Evolutionary conservation across 1,284 basidiomycete genomes (phyloP), one percentile per base, ranked within the genome.

Genomic region (Ustilago hordei): DNA sequence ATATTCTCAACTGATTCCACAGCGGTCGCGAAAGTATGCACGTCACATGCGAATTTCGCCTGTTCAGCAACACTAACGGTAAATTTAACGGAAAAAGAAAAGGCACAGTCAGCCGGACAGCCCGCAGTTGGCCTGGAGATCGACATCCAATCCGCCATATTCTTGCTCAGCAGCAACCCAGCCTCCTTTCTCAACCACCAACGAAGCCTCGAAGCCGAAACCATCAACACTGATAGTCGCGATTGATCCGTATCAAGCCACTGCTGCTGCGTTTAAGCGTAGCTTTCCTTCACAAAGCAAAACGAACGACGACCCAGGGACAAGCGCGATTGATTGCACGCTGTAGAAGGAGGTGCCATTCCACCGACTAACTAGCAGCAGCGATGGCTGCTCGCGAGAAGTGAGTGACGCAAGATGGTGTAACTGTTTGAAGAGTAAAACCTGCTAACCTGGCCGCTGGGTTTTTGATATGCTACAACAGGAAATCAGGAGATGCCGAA

Each of bases 381-480:
- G 53, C 32, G 8, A 72, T 72, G 69, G 65, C 69, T 55, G 69
- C 69, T 56, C 69, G 69, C 45, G 64, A 72, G 23, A 63, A 60
- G 67, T 69, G 32, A 32, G 67, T 69, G 5, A 28, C 48, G 7
- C 19, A 15, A 17, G 13, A 17, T 6, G 28, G 13, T 55, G n/a
- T 8, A 39, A 17, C 34, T 9, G n/a, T 8, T 45, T 19, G 3
- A 13, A 41, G 15, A 17, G 17, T 17, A 17, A 41, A 28, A 7
- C 15, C 19, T 19, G 13, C 43, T 45, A 8, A 45, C 17, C 43
- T 45, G 5, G 43, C 7, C n/a, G 19, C 8, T 11, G 19, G 8
- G n/a, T 45, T 12, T 28, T 23, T 39, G 28, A 31, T 36, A 4
- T 45, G 43, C 43, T 7, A 12, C 13, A 43, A 47, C 43, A 58